Percentiles rank a stretch among this genome's conserved stretches.
Evolutionary conservation across 1,284 basidiomycete genomes (phyloP).

Genomic region (Cryptococcus sp.): DNA sequence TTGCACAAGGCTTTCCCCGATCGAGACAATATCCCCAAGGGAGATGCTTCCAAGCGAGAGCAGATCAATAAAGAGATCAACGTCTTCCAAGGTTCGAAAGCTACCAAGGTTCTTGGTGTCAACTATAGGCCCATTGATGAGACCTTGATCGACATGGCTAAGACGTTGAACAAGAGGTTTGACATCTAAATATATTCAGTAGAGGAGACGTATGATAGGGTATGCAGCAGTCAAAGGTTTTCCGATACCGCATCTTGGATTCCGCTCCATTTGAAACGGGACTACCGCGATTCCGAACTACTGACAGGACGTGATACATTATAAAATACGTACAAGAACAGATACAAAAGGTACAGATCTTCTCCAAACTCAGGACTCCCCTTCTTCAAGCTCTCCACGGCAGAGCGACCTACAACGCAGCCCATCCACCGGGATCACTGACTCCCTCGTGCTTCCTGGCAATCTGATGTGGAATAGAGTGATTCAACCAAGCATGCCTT

Average conservation of each 20-base stretch:
- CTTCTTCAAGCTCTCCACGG: too few relatives aligned
- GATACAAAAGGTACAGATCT: too few relatives aligned
- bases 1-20: constrained; percentile 32
- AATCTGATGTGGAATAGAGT: constrained; percentile 84
- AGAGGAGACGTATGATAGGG: too few relatives aligned
- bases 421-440: constrained; percentile 91
- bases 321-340: too few relatives aligned
- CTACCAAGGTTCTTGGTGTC: constrained; percentile 34
- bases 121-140: constrained; percentile 32
- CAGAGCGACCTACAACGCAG: too few relatives aligned
- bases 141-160: constrained; percentile 32
- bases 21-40: constrained; percentile 30
- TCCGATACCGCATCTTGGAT: too few relatives aligned
- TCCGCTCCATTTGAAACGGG: too few relatives aligned
- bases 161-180: constrained; percentile 33
- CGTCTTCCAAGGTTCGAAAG: constrained; percentile 31
- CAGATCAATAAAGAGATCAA: constrained; percentile 21
- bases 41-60: constrained; percentile 21
- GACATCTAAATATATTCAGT: constrained; percentile 3
- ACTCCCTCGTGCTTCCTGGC: constrained; percentile 83
- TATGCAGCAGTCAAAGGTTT: too few relatives aligned
- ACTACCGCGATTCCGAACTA: too few relatives aligned
- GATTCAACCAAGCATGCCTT: constrained; percentile 75
- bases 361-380: too few relatives aligned
- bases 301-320: too few relatives aligned